These are phyloP conservation scores for Atalantia buxifolia DNA, from an alignment of 345 rosid genomes.

Conservation along the genomic window DNA sequence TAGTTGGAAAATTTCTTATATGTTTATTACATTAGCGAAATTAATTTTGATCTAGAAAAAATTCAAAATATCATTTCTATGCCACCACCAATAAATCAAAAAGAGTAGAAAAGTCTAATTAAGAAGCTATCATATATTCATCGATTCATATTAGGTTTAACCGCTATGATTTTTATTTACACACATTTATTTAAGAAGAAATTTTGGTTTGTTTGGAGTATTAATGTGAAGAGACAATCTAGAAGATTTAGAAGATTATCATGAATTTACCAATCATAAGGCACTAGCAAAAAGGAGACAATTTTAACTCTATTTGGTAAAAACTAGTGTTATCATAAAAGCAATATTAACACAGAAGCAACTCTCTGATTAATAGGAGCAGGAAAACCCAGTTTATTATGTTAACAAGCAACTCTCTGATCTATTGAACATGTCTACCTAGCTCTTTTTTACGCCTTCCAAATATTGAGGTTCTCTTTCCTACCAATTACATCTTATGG, in stretches of 20 bases:
- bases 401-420: background rate
- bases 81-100: too few species aligned
- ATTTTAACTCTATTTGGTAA: too few species aligned
- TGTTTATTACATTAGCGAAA: background rate
- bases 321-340: too few species aligned
- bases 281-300: too few species aligned
- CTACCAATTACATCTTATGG: background rate
- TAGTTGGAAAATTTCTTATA: background rate
- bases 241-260: too few species aligned
- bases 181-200: background rate
- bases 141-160: too few species aligned
- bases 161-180: background rate
- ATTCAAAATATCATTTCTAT: background rate
- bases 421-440: background rate
- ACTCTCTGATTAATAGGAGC: too few species aligned
- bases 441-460: background rate
- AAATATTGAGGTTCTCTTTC: background rate
- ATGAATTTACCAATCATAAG: too few species aligned
- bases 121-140: too few species aligned
- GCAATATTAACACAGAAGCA: too few species aligned
- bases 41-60: background rate
- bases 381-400: too few species aligned
- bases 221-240: too few species aligned
- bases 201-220: background rate
- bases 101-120: background rate